Evolutionary conservation across 2,329 filamentous ascomycete genomes (phyloP).

Genomic region (Aspergillus costaricaensis): DNA sequence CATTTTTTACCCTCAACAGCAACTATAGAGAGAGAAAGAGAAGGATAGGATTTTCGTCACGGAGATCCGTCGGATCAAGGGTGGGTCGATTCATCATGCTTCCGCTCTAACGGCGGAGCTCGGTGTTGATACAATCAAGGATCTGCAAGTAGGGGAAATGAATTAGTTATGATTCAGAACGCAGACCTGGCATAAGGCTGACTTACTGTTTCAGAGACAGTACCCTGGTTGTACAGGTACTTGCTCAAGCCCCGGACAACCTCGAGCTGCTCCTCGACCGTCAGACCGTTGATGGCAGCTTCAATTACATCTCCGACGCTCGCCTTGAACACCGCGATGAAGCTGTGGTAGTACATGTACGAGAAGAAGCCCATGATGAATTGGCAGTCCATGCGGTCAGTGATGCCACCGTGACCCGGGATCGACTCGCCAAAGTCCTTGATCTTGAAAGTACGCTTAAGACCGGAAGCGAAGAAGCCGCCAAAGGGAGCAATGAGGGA

Average conservation of each 20-base stretch:
- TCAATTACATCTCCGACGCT: conserved; percentile 87
- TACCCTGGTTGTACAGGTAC: conserved; percentile 65
- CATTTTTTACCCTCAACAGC: neutral
- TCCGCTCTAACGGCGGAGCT: conserved; percentile 34
- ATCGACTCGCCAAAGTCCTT: conserved; percentile 99
- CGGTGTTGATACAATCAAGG: conserved; percentile 39
- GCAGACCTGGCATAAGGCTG: neutral
- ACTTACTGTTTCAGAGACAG: conserved; percentile 56
- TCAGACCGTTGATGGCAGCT: conserved; percentile 84
- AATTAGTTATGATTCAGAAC: neutral
- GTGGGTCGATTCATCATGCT: conserved; percentile 14
- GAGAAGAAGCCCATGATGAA: conserved; percentile 99
- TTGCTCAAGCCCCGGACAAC: conserved; percentile 64
- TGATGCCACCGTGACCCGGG: conserved; percentile 95
- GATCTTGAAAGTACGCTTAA: conserved; percentile 99
- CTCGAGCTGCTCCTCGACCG: conserved; percentile 85
- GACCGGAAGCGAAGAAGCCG: conserved; percentile 94
- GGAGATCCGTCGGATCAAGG: conserved; percentile 11
- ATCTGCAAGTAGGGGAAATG: conserved; percentile 25
- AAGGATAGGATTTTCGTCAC: conserved; percentile 10
- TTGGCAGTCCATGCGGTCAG: conserved; percentile 98
- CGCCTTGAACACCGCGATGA: conserved; percentile 86
- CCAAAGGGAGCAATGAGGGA: conserved; percentile 96
- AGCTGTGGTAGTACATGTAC: conserved; percentile 98
- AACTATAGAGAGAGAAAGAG: conserved; percentile 12